Evolutionary conservation across 192 early-diverging fungal species (phyloP).

Genomic region (Pilobolus umbonatus): DNA sequence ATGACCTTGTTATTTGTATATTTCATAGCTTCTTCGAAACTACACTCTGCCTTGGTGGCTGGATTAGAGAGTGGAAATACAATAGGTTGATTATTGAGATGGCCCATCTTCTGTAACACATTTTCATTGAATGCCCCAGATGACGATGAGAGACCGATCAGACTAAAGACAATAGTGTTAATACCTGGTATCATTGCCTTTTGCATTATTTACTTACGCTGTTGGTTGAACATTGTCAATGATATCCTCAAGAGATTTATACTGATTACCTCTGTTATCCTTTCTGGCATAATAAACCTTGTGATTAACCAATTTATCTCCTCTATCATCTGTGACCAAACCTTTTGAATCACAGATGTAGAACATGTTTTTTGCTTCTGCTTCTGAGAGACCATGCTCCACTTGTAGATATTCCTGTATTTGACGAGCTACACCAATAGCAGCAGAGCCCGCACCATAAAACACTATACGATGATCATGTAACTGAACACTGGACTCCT

Average conservation of each 20-base stretch:
- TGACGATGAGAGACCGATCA: constrained; percentile 85
- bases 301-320: constrained; percentile 77
- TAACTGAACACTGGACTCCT: constrained; percentile 57
- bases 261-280: constrained; percentile 82
- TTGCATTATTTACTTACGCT: constrained; percentile 24
- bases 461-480: constrained; percentile 85
- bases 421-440: constrained; percentile 92
- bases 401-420: constrained; percentile 75
- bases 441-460: constrained; percentile 92
- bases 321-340: constrained; percentile 82
- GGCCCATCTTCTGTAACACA: constrained; percentile 68
- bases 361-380: constrained; percentile 63
- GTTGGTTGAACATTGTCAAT: constrained; percentile 89
- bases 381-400: constrained; percentile 69
- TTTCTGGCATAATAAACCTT: constrained; percentile 83
- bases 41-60: constrained; percentile 86
- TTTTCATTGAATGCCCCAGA: constrained; percentile 72
- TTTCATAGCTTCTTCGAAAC: constrained; percentile 87
- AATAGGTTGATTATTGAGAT: constrained; percentile 75
- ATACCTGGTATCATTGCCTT: not conserved
- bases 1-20: constrained; percentile 83
- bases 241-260: constrained; percentile 63
- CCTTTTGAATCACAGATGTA: constrained; percentile 94
- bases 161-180: constrained; percentile 3
- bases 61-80: constrained; percentile 93